Percentiles rank a stretch among this genome's conserved stretches.
Evolutionary conservation across 176 grass and related monocot species (phyloP).

Genomic region (Musa beccarii): DNA sequence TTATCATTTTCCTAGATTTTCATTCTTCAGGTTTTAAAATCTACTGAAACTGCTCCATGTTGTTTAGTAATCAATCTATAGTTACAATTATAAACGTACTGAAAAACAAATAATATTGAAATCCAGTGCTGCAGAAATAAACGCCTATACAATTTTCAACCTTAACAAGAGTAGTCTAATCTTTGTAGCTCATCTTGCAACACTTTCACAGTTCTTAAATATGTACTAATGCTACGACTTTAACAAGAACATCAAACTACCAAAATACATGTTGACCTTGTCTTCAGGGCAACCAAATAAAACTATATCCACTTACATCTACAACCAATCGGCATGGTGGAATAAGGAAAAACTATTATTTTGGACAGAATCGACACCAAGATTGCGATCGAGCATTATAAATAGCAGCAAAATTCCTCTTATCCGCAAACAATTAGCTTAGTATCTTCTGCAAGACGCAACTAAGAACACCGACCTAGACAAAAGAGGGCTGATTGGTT

Average conservation of each 20-base stretch:
- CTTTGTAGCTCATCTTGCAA: neutral
- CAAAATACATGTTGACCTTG: neutral
- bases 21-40: neutral
- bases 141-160: neutral
- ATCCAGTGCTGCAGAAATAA: neutral
- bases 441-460: neutral
- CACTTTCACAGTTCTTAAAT: neutral
- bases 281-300: neutral
- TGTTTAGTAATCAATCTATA: neutral
- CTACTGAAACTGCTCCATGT: neutral
- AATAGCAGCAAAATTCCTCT: neutral
- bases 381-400: neutral
- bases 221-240: neutral
- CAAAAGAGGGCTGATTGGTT: neutral
- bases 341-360: neutral
- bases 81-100: neutral
- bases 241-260: neutral
- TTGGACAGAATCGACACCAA: neutral
- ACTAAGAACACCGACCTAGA: neutral
- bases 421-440: neutral
- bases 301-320: neutral
- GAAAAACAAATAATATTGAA: neutral
- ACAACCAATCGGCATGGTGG: neutral
- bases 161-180: neutral
- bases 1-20: neutral